A percentile compares a stretch with the other conserved stretches of the same genome.
These are phyloP conservation scores for Tetradesmus lagerheimii DNA, from an alignment of 139 green algal genomes.

Conservation along the genomic window DNA sequence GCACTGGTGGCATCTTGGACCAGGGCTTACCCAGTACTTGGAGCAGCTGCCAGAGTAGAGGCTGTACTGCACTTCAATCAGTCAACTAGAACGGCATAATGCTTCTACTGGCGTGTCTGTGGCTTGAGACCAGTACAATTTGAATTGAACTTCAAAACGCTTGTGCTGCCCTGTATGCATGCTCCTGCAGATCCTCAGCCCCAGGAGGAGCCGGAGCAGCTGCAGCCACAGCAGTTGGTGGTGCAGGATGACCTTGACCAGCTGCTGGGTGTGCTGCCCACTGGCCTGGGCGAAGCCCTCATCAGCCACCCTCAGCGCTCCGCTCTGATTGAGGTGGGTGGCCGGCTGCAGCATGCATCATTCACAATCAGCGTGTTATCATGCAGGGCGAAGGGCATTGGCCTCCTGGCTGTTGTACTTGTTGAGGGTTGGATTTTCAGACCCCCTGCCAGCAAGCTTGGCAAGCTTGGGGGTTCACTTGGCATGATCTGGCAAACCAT, in stretches of 20 bases:
- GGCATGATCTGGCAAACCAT: not conserved
- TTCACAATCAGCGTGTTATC: not conserved
- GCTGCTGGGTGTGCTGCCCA: conserved; percentile 85
- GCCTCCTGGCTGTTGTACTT: not conserved
- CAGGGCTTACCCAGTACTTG: not conserved
- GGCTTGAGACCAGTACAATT: too few relatives aligned
- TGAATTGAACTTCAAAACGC: not conserved
- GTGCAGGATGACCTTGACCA: conserved; percentile 88
- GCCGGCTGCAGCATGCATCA: not conserved
- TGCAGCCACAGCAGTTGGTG: conserved; percentile 58
- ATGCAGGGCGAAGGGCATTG: not conserved
- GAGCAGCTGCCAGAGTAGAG: not conserved
- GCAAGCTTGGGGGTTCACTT: not conserved
- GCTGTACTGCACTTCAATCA: too few relatives aligned
- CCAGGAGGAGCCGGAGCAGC: not conserved
- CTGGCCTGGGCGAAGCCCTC: conserved; percentile 77
- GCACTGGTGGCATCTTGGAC: not conserved
- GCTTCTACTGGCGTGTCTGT: too few relatives aligned
- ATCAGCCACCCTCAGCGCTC: conserved; percentile 75
- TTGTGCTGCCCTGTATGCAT: not conserved
- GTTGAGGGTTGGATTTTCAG: not conserved
- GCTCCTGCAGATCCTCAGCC: not conserved
- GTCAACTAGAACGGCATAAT: too few relatives aligned
- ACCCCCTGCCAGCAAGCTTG: not conserved
- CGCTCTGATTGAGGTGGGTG: conserved; percentile 80